Evolutionary conservation across 805 yeast species (phyloP), one percentile per base, ranked within the genome.

Genomic region (Lachancea fermentati): DNA sequence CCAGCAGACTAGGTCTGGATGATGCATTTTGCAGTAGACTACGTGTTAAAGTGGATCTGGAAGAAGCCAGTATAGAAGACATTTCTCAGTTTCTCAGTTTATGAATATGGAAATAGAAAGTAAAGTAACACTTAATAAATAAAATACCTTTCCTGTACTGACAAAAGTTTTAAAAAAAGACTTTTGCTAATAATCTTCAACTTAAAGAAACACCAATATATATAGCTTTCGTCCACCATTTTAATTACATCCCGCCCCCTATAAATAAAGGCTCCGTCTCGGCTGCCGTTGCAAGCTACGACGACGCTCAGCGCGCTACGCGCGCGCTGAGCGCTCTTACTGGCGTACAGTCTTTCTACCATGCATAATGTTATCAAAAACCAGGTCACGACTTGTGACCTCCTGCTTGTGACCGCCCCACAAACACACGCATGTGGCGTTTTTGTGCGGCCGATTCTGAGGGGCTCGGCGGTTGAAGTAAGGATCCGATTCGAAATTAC

Each of bases 31-130:
- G 38, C 30, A 41, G 29, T 22, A 41, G 30, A 11, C 37, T 37
- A 19, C 44, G 44, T 4, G 40, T 34, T 32, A 41, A 4, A 11
- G 40, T 12, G 39, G 31, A 30, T 41, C 44, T 41, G 29, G 37
- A 13, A 12, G 41, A 36, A 13, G 32, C 37, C 18, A 41, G 24
- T 7, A 41, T 5, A 9, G 43, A 34, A 14, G 16, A n/a, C 32
- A 22, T 22, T 22, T 22, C 11, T 11, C 11, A 7, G 11, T 22
- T 22, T 7, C 11, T 22, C 7, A 7, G 26, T 7, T 7, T 22
- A 22, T 22, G 26, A 22, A 22, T 7, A 22, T 7, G 11, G 26
- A 7, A 12, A 17, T 19, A 13, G 33, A 19, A n/a, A 22, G 26
- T 7, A 11, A 22, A 11, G 9, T 7, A 22, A 11, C 26, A 7